phyloP scores from a whole-genome alignment of 805 yeast species.

The Grigorovia humatica region DNA sequence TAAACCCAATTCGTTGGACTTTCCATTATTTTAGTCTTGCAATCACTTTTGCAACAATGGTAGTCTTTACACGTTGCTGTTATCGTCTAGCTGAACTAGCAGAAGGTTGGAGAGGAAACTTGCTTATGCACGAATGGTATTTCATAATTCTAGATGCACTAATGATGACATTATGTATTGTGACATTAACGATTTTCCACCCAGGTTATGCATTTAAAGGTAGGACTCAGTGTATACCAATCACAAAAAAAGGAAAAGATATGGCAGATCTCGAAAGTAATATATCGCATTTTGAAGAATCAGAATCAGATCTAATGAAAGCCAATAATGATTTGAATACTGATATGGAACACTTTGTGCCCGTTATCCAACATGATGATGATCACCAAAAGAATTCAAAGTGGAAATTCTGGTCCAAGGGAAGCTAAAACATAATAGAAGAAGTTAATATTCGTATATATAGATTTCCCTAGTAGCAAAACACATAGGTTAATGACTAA shows the following conservation, averaged over 20 bases:
- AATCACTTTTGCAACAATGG: slow-evolving; percentile 38
- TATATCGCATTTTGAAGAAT: not conserved
- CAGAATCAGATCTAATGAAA: not conserved
- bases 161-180: slow-evolving; percentile 44
- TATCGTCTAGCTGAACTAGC: slow-evolving; percentile 65
- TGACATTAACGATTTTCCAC: slow-evolving; percentile 42
- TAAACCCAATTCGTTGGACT: slow-evolving; percentile 18
- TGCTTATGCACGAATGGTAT: slow-evolving; percentile 51
- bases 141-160: slow-evolving; percentile 53
- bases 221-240: slow-evolving; percentile 17
- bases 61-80: slow-evolving; percentile 55
- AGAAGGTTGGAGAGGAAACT: slow-evolving; percentile 51
- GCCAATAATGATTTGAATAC: not conserved
- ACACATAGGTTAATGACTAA: no score
- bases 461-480: no score
- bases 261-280: not conserved
- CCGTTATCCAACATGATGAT: not conserved
- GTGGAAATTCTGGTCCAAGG: not conserved
- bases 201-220: slow-evolving; percentile 50
- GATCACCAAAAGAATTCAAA: not conserved
- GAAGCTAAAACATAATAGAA: no score
- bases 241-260: slow-evolving; percentile 10
- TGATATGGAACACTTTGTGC: slow-evolving; percentile 1
- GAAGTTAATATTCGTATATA: no score
- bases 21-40: slow-evolving; percentile 38